Conservation (phyloP, 768 basidiomycete species). For the Lactarius sp. region DNA sequence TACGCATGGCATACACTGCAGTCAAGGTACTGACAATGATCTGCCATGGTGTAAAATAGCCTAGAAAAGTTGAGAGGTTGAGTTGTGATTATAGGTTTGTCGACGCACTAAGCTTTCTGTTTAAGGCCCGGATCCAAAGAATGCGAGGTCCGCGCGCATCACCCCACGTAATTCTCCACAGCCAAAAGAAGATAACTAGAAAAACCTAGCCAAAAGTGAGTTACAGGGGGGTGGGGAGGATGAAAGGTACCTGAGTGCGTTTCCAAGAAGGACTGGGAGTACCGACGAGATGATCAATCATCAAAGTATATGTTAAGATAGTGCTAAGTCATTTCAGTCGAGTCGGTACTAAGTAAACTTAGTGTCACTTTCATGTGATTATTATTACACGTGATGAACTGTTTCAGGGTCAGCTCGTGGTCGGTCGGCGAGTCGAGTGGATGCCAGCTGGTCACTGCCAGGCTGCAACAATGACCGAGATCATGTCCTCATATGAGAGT, state of each 20-base stretch:
- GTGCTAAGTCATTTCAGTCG: not conserved
- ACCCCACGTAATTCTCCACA: slow-evolving; percentile 70
- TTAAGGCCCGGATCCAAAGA: slow-evolving; percentile 56
- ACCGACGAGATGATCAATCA: slow-evolving; percentile 93
- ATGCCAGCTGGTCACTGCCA: not conserved
- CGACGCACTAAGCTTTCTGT: slow-evolving; percentile 54
- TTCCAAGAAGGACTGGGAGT: slow-evolving; percentile 89
- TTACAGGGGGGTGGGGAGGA: not conserved
- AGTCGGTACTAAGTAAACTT: slow-evolving; percentile 16
- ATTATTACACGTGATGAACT: not conserved
- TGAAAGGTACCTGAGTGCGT: slow-evolving; percentile 57
- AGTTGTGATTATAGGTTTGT: not conserved
- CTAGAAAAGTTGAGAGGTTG: slow-evolving; percentile 12
- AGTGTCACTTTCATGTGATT: slow-evolving; percentile 29
- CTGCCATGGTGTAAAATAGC: slow-evolving; percentile 97
- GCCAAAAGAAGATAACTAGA: slow-evolving; percentile 88
- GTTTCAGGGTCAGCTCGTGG: not conserved
- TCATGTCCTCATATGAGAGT: not conserved
- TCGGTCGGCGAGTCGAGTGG: not conserved
- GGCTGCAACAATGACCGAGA: not conserved
- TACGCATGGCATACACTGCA: slow-evolving; percentile 72
- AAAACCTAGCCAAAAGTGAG: slow-evolving; percentile 55
- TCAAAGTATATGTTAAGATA: slow-evolving; percentile 32
- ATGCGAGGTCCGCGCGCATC: slow-evolving; percentile 59
- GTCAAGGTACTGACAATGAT: slow-evolving; percentile 84